phyloP scores from a whole-genome alignment of 2,329 filamentous ascomycete species.

The Chaetomium strumarium region DNA sequence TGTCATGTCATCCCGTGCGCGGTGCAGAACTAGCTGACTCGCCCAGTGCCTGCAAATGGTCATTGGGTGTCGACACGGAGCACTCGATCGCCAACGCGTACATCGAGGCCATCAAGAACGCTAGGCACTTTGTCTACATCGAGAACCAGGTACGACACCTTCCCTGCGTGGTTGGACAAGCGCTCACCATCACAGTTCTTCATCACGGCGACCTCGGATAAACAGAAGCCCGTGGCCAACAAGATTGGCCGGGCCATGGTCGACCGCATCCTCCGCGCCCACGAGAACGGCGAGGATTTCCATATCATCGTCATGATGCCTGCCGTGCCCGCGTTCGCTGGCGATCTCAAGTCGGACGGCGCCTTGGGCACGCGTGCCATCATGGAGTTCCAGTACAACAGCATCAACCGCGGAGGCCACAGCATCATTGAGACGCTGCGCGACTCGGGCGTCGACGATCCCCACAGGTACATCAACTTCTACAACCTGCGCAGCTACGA shows the following conservation, averaged over 20 bases:
- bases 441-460: conserved; percentile 59
- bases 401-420: conserved; percentile 69
- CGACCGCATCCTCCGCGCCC: conserved; percentile 67
- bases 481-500: conserved; percentile 84
- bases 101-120: conserved; percentile 61
- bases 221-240: conserved; percentile 69
- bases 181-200: conserved; percentile 56
- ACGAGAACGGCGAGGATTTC: conserved; percentile 59
- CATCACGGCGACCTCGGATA: conserved; percentile 69
- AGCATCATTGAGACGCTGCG: conserved; percentile 70
- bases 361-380: conserved; percentile 75
- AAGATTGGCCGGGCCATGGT: conserved; percentile 74
- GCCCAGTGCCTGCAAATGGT: conserved; percentile 45
- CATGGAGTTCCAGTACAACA: conserved; percentile 82
- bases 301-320: conserved; percentile 74
- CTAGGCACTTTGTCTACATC: conserved; percentile 70
- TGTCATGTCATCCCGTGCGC: not conserved
- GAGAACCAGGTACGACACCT: conserved; percentile 55
- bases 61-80: conserved; percentile 45
- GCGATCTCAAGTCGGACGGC: conserved; percentile 66
- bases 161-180: no score
- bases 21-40: not conserved
- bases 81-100: conserved; percentile 88
- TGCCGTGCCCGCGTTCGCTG: conserved; percentile 74
- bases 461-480: conserved; percentile 69